A percentile compares a stretch with the other conserved stretches of the same genome.
Evolutionary conservation across 768 basidiomycete genomes (phyloP).

Genomic region (Boletus sp.): DNA sequence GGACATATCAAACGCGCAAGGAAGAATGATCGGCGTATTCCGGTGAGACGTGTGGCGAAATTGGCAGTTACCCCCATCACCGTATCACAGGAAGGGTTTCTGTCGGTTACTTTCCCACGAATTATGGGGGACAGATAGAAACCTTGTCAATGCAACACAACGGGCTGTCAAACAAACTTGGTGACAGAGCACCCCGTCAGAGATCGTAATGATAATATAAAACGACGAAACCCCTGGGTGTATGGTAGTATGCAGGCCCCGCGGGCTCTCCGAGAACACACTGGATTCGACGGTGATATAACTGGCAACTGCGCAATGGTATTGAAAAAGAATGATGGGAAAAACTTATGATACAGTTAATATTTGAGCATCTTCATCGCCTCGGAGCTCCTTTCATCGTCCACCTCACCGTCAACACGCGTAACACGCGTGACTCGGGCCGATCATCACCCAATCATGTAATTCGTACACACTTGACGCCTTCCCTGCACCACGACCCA

Average conservation of each 20-base stretch:
- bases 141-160: no score
- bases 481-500: slow-evolving; percentile 8
- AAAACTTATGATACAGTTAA: background rate
- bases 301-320: background rate
- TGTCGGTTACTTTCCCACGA: no score
- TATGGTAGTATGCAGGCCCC: background rate
- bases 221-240: no score
- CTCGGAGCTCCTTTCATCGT: background rate
- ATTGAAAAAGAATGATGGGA: background rate
- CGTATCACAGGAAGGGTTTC: no score
- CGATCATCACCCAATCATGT: slow-evolving; percentile 22
- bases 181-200: no score
- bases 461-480: slow-evolving; percentile 26
- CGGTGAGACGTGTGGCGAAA: no score
- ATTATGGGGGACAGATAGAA: no score
- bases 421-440: background rate
- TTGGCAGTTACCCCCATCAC: no score
- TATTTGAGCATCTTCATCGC: background rate
- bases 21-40: no score
- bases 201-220: no score
- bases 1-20: no score
- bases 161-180: no score
- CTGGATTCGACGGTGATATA: background rate
- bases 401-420: background rate
- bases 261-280: background rate